Base-by-base conservation (phyloP, 2,329 filamentous ascomycete genomes). In the Colletotrichum trifolii region DNA sequence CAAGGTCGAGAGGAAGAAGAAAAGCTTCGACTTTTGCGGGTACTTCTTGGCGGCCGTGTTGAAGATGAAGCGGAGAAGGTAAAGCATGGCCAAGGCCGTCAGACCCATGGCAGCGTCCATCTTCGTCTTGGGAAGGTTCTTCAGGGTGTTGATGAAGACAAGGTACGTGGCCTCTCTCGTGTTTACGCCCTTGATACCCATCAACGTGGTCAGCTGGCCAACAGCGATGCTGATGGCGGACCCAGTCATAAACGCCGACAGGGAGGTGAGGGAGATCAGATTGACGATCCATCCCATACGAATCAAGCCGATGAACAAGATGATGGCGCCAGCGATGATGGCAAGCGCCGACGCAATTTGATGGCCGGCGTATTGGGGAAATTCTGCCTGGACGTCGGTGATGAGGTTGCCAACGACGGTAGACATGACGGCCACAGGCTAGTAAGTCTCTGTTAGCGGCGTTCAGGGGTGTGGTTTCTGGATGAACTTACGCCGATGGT, bases 211-310 rank as follows among this genome's bases (percentile, higher is more conserved):
- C 6, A 97, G 84, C 77, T 99, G 96, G 39, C 96, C 94, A 33
- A 88, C 86, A 13, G 87, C 89, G 73, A 99, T 98, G 72, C 87
- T 97, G 76, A 99, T 86, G 58, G 95, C 94, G 6, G 95, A 97
- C 2, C 95, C 95, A 0, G 96, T 98, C 92, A 98, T 97, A 82
- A 97, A 98, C 3, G 96, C 94, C 0, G 92, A 94, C 58, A 98
- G 92, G 0, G 94, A 92, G 2, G 93, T 90, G 60, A 97, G 87
- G 1, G 96, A 92, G 71, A 98, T 97, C 72, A 97, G 87, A 70
- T 98, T 94, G 52, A 97, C 94, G 54, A 98, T 89, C 88, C 94
- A 97, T 6, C 96, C 95, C 42, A 90, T 86, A 50, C 94, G 89
- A 47, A 92, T 80, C 3, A 97, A 80, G 4, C 95, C 96, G 67